Percentiles rank a stretch among this genome's conserved stretches.
phyloP scores from a whole-genome alignment of 345 rosid species.

The Limnanthes douglasii region DNA sequence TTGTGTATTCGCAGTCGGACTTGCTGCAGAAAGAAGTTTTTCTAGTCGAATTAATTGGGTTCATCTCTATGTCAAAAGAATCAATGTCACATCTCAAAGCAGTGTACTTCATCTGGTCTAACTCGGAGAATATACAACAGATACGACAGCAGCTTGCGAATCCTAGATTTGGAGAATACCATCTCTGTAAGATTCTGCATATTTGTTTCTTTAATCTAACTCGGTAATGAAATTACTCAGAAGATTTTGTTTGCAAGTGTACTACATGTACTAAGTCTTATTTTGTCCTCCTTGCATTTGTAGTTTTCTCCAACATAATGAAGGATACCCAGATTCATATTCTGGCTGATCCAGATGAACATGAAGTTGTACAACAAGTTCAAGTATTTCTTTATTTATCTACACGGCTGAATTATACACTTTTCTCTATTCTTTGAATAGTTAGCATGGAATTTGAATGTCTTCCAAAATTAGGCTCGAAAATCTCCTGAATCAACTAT shows the following conservation, averaged over 20 bases:
- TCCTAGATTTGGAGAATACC: slow-evolving; percentile 90
- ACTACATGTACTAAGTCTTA: too few species aligned
- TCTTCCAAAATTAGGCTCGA: too few species aligned
- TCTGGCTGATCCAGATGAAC: slow-evolving; percentile 95
- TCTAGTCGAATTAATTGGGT: slow-evolving; percentile 80
- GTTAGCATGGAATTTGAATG: too few species aligned
- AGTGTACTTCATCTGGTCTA: slow-evolving; percentile 76
- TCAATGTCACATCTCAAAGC: slow-evolving; percentile 96
- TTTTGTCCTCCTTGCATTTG: slow-evolving; percentile 6
- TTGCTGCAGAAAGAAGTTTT: slow-evolving; percentile 93
- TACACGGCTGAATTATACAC: slow-evolving; percentile 3
- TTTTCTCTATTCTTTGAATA: too few species aligned
- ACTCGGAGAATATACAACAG: slow-evolving; percentile 73
- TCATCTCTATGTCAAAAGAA: slow-evolving; percentile 67
- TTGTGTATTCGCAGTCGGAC: slow-evolving; percentile 87
- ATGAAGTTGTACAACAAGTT: slow-evolving; percentile 86
- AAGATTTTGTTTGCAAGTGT: too few species aligned
- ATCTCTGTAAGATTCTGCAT: slow-evolving; percentile 42
- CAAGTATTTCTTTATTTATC: slow-evolving; percentile 33
- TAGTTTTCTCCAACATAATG: slow-evolving; percentile 93
- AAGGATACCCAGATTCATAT: slow-evolving; percentile 97
- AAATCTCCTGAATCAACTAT: too few species aligned
- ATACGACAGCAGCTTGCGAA: slow-evolving; percentile 63
- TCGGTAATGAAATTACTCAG: too few species aligned
- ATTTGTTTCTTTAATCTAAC: too few species aligned